phyloP scores from a whole-genome alignment of 441 rosid genomes.

The Biscutella laevigata region DNA sequence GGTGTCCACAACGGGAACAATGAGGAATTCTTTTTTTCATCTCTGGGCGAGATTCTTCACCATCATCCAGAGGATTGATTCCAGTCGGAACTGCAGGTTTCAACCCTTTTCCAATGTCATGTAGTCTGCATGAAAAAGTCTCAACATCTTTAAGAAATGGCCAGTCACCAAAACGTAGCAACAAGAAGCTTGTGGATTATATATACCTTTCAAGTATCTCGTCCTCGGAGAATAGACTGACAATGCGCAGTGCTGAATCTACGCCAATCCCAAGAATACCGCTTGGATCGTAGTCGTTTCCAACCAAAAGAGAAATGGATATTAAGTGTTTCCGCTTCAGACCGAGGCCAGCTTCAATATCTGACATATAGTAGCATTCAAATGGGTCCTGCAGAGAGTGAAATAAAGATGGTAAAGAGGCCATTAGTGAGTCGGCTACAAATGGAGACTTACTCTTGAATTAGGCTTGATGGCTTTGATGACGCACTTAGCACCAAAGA shows the following conservation, averaged over 20 bases:
- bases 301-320: slow-evolving; percentile 76
- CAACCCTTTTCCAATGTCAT: slow-evolving; percentile 46
- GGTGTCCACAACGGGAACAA: slow-evolving; percentile 88
- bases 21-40: slow-evolving; percentile 44
- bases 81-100: slow-evolving; percentile 22
- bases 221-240: slow-evolving; percentile 50
- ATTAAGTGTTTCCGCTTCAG: slow-evolving; percentile 73
- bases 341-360: slow-evolving; percentile 79
- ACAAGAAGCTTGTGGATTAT: slow-evolving; percentile 3
- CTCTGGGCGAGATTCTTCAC: slow-evolving; percentile 25
- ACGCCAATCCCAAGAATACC: slow-evolving; percentile 81
- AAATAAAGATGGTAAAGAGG: not conserved
- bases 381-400: slow-evolving; percentile 58
- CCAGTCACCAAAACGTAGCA: slow-evolving; percentile 4
- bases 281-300: slow-evolving; percentile 65
- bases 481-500: slow-evolving; percentile 75
- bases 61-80: slow-evolving; percentile 27
- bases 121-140: slow-evolving; percentile 39
- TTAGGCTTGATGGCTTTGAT: slow-evolving; percentile 69
- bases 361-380: slow-evolving; percentile 75
- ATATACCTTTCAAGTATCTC: slow-evolving; percentile 54
- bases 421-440: not conserved
- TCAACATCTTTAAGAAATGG: slow-evolving; percentile 14
- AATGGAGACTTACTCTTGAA: slow-evolving; percentile 40
- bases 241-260: slow-evolving; percentile 64